Evolutionary conservation across 208 protist species (phyloP), one percentile per base, ranked within the genome.

Genomic region (Wallacemonas sp.): DNA sequence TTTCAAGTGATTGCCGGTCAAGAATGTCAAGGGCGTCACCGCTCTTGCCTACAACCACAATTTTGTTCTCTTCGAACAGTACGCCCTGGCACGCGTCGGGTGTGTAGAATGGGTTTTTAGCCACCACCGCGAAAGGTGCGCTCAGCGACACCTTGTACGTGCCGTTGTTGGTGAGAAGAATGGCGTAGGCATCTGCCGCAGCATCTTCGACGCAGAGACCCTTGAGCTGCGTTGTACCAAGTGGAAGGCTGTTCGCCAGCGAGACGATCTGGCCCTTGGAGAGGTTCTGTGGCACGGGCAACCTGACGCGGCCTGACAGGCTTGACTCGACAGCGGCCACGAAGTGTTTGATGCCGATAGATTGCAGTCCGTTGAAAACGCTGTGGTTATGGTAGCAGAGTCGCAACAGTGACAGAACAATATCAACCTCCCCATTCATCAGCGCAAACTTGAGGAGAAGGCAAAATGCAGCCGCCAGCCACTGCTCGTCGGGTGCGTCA

Each of bases 1-100:
- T 41, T 49, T 72, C 41, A 12, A 91, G 62, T 2, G 86, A 82
- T 19, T 79, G 69, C 11, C 72, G 62, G 65, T 87, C 72, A n/a
- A 85, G 68, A 59, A 75, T 83, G 26, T 73, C 71, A 12, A 87
- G 75, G 0, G 75, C 62, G 31, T 72, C 67, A 0, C 72, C 79
- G 27, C 38, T 45, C 31, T 80, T 73, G 27, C 62, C 77, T 14
- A 84, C 66, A 1, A 91, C 68, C 26, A 77, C 71, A 2, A 82
- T 54, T 30, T 72, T 77, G 42, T 88, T 71, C 0, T 72, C 71
- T 53, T 88, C 77, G 21, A 84, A 1, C 62, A 77, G 80, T 2
- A 84, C 77, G 24, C 82, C 72, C 17, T 46, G 31, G 31, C 72
- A 78, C 26, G 39, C 31, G n/a, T 62, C 47, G 8, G 63, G 58